Conservation (phyloP, 768 basidiomycete species). For the Leccinum subtestaceum region DNA sequence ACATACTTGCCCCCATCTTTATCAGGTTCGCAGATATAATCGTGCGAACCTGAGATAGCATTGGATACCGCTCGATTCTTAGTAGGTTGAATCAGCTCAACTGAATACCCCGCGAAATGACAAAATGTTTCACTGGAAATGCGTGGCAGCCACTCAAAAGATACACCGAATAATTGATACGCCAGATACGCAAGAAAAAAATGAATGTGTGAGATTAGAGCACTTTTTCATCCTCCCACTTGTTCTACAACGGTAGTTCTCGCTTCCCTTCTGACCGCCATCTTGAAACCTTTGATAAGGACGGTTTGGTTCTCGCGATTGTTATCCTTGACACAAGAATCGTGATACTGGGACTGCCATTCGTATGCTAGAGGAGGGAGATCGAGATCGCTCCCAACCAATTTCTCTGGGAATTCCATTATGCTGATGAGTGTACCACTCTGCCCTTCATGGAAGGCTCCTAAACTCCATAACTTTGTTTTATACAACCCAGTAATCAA, state of each 20-base stretch:
- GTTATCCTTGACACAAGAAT: background rate
- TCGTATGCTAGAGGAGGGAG: background rate
- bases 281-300: constrained; percentile 10
- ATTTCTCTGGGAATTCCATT: background rate
- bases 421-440: background rate
- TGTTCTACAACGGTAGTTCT: background rate
- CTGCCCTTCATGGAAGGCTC: background rate
- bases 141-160: background rate
- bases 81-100: background rate
- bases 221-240: background rate
- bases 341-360: background rate
- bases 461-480: background rate
- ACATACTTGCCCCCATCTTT: background rate
- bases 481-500: constrained; percentile 3
- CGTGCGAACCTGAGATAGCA: background rate
- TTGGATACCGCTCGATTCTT: background rate
- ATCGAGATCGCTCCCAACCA: background rate
- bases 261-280: background rate
- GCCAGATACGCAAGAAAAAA: background rate
- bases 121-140: background rate
- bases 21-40: background rate
- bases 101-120: background rate
- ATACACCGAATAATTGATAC: too few relatives aligned
- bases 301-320: constrained; percentile 9
- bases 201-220: background rate